Conservation (phyloP, 352 stramenopile genomes). For the Globisporangium recalcitrans region DNA sequence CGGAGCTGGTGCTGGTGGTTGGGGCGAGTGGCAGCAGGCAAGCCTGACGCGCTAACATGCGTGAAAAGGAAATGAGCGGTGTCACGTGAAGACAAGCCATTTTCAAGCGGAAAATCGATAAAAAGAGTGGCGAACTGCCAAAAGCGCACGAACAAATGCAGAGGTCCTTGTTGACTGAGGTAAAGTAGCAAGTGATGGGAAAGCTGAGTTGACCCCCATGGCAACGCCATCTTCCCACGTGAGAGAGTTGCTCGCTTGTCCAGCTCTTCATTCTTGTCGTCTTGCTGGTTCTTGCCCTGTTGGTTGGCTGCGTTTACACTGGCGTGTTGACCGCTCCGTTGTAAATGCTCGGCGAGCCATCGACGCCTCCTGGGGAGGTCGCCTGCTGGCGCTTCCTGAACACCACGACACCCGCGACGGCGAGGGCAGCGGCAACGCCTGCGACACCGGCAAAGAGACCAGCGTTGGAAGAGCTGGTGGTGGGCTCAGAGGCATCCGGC, state of each 20-base stretch:
- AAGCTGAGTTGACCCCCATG: background rate
- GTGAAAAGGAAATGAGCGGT: background rate
- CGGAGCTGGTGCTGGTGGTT: background rate
- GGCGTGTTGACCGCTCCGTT: conserved; percentile 15
- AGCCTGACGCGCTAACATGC: background rate
- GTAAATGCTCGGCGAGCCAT: conserved; percentile 15
- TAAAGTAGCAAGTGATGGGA: too few species aligned
- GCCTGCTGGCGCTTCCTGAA: conserved; percentile 22
- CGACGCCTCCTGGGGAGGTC: background rate
- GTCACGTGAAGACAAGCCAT: background rate
- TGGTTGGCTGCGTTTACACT: background rate
- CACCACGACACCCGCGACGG: conserved; percentile 29
- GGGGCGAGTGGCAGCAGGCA: too few species aligned
- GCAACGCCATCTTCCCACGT: background rate
- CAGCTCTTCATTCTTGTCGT: background rate
- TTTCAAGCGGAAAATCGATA: background rate
- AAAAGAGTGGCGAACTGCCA: background rate
- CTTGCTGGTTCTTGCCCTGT: background rate
- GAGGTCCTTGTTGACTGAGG: background rate
- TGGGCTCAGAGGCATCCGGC: conserved; percentile 4
- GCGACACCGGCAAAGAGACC: conserved; percentile 18
- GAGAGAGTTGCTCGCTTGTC: background rate
- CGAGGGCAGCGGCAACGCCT: conserved; percentile 27
- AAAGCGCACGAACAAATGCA: conserved; percentile 7
- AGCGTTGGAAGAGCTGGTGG: conserved; percentile 9